phyloP scores from a whole-genome alignment of 75 land plant species.

The Sequoia sempervirens region DNA sequence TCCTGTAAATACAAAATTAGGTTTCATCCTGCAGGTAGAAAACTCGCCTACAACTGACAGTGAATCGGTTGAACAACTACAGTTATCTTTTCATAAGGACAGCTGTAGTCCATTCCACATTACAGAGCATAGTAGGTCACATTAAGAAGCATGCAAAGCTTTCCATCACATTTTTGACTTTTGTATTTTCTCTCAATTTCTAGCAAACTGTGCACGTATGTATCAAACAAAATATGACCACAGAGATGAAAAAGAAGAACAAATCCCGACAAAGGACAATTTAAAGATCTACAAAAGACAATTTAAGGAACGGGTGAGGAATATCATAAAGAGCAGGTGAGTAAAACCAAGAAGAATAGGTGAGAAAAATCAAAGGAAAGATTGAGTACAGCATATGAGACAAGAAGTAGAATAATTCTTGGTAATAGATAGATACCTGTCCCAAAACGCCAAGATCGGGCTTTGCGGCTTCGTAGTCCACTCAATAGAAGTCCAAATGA shows the following conservation, averaged over 20 bases:
- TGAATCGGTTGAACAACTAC: neutral
- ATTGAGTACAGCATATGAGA: neutral
- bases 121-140: no score
- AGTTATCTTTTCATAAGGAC: no score
- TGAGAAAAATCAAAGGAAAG: neutral
- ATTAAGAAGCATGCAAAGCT: neutral
- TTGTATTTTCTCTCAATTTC: neutral
- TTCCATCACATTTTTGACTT: no score
- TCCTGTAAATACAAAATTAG: conserved; percentile 31
- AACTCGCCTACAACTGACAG: neutral
- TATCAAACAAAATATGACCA: no score
- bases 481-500: conserved; percentile 64
- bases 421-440: conserved; percentile 27
- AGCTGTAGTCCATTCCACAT: neutral
- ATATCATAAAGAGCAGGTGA: neutral
- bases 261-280: no score
- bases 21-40: neutral
- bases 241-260: neutral
- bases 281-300: no score
- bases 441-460: conserved; percentile 71
- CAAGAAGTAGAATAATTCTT: no score
- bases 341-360: neutral
- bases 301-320: neutral
- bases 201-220: neutral
- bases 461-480: conserved; percentile 53